These are phyloP conservation scores for Arxiozyma slooffiae DNA, from an alignment of 1,139 yeast genomes.

Conservation along the genomic window DNA sequence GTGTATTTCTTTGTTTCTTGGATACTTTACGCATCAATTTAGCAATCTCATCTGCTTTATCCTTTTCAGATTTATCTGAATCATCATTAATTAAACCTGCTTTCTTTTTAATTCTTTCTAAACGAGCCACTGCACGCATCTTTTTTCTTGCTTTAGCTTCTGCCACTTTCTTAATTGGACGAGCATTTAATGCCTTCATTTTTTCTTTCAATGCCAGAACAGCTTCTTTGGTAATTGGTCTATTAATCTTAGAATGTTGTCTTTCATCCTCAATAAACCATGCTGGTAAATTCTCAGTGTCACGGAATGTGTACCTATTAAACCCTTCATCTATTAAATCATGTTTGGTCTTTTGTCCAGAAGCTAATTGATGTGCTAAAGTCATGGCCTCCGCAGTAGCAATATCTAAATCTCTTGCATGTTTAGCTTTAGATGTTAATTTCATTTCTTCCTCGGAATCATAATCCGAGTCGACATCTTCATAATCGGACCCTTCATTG, in stretches of 20 bases:
- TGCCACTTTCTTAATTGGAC: constrained; percentile 94
- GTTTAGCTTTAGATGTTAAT: constrained; percentile 37
- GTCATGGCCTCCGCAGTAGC: constrained; percentile 98
- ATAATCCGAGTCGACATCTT: constrained; percentile 33
- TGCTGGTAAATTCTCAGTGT: constrained; percentile 79
- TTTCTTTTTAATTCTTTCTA: constrained; percentile 89
- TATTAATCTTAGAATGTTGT: constrained; percentile 70
- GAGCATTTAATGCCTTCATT: constrained; percentile 80
- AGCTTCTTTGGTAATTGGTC: constrained; percentile 96
- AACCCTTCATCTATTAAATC: constrained; percentile 86
- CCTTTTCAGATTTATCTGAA: constrained; percentile 75
- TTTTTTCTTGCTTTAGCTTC: constrained; percentile 97
- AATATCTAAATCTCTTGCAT: constrained; percentile 59
- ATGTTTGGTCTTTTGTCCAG: constrained; percentile 75
- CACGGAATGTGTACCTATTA: constrained; percentile 85
- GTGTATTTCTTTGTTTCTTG: constrained; percentile 66
- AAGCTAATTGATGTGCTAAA: constrained; percentile 87
- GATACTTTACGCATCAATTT: constrained; percentile 74
- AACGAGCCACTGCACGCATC: constrained; percentile 80
- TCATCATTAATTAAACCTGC: constrained; percentile 88
- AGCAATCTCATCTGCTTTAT: constrained; percentile 86
- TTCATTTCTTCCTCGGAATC: constrained; percentile 42
- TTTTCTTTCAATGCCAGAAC: constrained; percentile 85
- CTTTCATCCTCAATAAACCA: constrained; percentile 95
- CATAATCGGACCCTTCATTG: constrained; percentile 35